Evolutionary conservation across 2,329 filamentous ascomycete species (phyloP).

Genomic region (Colletotrichum higginsianum): DNA sequence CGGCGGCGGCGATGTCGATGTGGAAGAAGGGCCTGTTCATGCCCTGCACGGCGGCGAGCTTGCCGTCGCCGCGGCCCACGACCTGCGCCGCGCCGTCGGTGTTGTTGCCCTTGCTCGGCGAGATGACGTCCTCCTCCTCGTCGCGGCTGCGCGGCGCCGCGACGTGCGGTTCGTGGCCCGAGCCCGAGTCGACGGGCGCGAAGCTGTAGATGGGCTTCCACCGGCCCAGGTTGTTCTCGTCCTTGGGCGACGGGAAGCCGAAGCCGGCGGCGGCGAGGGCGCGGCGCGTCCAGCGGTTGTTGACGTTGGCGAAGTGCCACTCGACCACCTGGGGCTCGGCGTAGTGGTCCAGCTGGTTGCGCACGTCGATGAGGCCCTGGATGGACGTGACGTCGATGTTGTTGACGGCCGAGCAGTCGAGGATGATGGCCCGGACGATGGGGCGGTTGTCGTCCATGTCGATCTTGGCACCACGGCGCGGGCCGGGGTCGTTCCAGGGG

Average conservation of each 20-base stretch:
- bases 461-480: slow-evolving; percentile 51
- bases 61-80: slow-evolving; percentile 40
- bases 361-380: slow-evolving; percentile 70
- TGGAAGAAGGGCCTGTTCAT: slow-evolving; percentile 68
- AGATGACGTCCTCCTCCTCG: slow-evolving; percentile 44
- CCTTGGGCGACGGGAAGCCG: slow-evolving; percentile 58
- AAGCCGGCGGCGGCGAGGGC: slow-evolving; percentile 71
- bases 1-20: slow-evolving; percentile 64
- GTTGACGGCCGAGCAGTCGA: slow-evolving; percentile 72
- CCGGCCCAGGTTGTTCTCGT: slow-evolving; percentile 47
- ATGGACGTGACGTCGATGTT: slow-evolving; percentile 71
- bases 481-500: slow-evolving; percentile 70
- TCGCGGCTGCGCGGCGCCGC: slow-evolving; percentile 35
- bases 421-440: slow-evolving; percentile 66
- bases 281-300: slow-evolving; percentile 70
- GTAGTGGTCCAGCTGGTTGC: slow-evolving; percentile 68
- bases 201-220: slow-evolving; percentile 55
- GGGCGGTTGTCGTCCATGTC: slow-evolving; percentile 58
- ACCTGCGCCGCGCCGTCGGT: slow-evolving; percentile 41
- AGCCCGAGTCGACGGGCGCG: slow-evolving; percentile 44
- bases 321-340: slow-evolving; percentile 63
- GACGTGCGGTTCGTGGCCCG: slow-evolving; percentile 33
- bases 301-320: slow-evolving; percentile 69
- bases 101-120: slow-evolving; percentile 17
- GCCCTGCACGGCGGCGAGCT: slow-evolving; percentile 58